Evolutionary conservation across 495 filamentous ascomycete genomes (phyloP).

Genomic region (Xylaria nigripes): DNA sequence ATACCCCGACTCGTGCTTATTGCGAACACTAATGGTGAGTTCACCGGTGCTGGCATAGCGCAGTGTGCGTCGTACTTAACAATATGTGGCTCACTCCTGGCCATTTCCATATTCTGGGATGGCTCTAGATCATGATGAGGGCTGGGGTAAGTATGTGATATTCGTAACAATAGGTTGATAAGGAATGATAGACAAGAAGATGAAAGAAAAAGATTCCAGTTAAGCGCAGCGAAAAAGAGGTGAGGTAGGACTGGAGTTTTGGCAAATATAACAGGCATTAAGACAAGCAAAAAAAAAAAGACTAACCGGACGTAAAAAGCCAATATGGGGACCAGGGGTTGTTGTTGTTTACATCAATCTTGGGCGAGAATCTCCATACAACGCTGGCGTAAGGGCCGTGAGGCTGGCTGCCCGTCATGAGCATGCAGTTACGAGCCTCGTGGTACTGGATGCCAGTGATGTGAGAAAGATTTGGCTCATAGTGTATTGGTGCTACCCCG

Average conservation of each 20-base stretch:
- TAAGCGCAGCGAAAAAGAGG: too few species aligned
- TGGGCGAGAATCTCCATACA: slow-evolving; percentile 13
- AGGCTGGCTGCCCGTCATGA: slow-evolving; percentile 14
- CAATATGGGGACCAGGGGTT: slow-evolving; percentile 12
- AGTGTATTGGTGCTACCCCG: too few species aligned
- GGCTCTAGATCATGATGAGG: background rate
- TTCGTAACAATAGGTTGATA: too few species aligned
- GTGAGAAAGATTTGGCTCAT: too few species aligned
- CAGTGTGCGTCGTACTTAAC: slow-evolving; percentile 9
- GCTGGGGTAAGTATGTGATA: background rate
- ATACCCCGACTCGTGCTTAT: slow-evolving; percentile 30
- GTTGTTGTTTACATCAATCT: background rate
- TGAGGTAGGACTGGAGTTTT: too few species aligned
- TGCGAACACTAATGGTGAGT: slow-evolving; percentile 18
- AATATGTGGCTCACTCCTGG: background rate
- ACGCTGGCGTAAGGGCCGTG: background rate
- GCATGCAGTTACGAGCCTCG: slow-evolving; percentile 16
- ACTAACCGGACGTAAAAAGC: slow-evolving; percentile 8
- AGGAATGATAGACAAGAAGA: too few species aligned
- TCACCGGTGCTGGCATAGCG: slow-evolving; percentile 13
- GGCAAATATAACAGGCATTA: too few species aligned
- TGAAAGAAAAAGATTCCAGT: too few species aligned
- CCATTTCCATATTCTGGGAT: background rate
- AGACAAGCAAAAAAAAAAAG: background rate
- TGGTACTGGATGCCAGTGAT: slow-evolving; percentile 25